Evolutionary conservation across 2,329 filamentous ascomycete genomes (phyloP).

Genomic region (Aspergillus jensenii): DNA sequence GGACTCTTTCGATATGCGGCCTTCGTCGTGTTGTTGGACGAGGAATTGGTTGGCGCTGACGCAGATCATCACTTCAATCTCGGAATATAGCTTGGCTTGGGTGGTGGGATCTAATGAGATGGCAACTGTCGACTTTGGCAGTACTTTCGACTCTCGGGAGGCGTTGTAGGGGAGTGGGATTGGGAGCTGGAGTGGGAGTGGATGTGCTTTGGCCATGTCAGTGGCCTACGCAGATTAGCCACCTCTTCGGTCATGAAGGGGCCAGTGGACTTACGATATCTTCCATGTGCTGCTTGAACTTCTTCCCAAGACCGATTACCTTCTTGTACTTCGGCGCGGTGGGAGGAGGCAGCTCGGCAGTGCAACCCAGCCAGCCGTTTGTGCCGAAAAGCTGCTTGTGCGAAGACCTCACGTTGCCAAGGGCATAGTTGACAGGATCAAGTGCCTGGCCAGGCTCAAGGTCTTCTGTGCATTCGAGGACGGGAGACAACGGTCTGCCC

Average conservation of each 20-base stretch:
- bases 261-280: conserved; percentile 31
- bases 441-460: background rate
- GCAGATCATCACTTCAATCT: conserved; percentile 48
- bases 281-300: conserved; percentile 40
- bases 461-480: background rate
- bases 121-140: conserved; percentile 27
- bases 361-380: conserved; percentile 41
- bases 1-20: conserved; percentile 40
- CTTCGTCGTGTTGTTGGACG: conserved; percentile 40
- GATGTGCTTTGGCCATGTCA: conserved; percentile 25
- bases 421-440: conserved; percentile 6
- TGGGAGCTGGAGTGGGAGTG: conserved; percentile 9
- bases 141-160: conserved; percentile 13
- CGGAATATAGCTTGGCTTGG: conserved; percentile 47
- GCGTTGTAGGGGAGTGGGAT: conserved; percentile 10
- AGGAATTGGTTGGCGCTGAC: conserved; percentile 47
- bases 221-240: conserved; percentile 22
- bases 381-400: conserved; percentile 46
- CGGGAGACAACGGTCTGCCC: conserved; percentile 3
- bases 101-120: conserved; percentile 42
- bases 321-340: conserved; percentile 30
- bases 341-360: conserved; percentile 27
- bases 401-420: conserved; percentile 11
- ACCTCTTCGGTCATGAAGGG: background rate
- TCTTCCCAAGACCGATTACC: conserved; percentile 38